phyloP scores from a whole-genome alignment of 306 rosid species.

The Medicago ruthenica region DNA sequence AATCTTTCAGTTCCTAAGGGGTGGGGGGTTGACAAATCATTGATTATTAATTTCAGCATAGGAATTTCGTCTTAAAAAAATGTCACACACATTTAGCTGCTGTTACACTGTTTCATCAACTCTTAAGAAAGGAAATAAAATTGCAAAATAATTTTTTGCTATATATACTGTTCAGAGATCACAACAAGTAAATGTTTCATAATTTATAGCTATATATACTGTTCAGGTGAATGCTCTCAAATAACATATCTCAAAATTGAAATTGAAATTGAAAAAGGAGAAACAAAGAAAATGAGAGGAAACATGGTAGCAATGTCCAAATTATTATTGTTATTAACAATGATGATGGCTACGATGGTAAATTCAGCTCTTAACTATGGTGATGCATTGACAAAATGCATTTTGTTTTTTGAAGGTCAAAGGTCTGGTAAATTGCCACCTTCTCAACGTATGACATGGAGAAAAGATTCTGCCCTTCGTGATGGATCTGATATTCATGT shows the following conservation, averaged over 20 bases:
- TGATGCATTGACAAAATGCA: conserved; percentile 57
- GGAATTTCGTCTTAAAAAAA: no score
- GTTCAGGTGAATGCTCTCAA: background rate
- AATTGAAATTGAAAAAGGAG: background rate
- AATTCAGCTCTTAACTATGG: conserved; percentile 40
- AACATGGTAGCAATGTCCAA: background rate
- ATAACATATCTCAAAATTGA: no score
- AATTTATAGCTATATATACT: conserved; percentile 11
- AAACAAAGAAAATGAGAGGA: background rate
- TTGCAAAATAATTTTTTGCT: no score
- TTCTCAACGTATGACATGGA: conserved; percentile 58
- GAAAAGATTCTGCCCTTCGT: conserved; percentile 55
- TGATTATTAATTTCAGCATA: no score
- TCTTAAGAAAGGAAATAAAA: no score
- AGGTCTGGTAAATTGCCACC: conserved; percentile 63
- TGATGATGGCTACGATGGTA: background rate
- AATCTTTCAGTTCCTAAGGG: no score
- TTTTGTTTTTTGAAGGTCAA: conserved; percentile 60
- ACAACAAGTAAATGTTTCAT: no score
- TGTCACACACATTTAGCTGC: no score
- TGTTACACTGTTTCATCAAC: no score
- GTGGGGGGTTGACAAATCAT: no score
- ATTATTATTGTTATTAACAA: background rate
- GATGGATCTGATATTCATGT: conserved; percentile 53
- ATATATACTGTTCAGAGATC: no score